These are phyloP conservation scores for Ustilago xerochloae DNA, from an alignment of 1,284 basidiomycete species.

Conservation along the genomic window DNA sequence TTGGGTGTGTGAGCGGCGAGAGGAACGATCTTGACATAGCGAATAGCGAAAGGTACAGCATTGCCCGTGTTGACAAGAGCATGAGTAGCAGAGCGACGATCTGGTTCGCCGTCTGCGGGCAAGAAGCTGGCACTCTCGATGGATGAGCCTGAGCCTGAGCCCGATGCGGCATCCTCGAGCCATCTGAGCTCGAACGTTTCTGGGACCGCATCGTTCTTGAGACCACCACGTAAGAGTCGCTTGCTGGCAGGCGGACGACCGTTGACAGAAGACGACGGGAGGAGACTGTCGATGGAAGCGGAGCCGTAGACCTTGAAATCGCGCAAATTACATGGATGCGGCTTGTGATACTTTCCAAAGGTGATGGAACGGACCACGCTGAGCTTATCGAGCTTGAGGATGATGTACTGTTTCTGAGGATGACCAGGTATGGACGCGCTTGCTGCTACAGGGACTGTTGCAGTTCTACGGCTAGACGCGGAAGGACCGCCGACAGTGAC, in stretches of 20 bases:
- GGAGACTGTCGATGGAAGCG: slow-evolving; percentile 45
- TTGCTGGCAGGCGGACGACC: slow-evolving; percentile 44
- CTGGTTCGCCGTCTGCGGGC: slow-evolving; percentile 39
- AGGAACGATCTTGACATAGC: slow-evolving; percentile 67
- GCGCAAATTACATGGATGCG: slow-evolving; percentile 68
- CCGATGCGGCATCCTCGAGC: slow-evolving; percentile 44
- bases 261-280: slow-evolving; percentile 32
- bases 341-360: slow-evolving; percentile 68
- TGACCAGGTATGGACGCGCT: slow-evolving; percentile 1
- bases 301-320: slow-evolving; percentile 68
- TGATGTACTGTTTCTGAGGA: slow-evolving; percentile 64
- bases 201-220: slow-evolving; percentile 64
- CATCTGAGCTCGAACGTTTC: slow-evolving; percentile 59
- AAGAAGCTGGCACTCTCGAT: slow-evolving; percentile 30
- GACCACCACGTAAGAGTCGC: slow-evolving; percentile 57
- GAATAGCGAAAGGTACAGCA: slow-evolving; percentile 50
- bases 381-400: slow-evolving; percentile 62
- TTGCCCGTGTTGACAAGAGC: slow-evolving; percentile 45
- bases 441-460: slow-evolving; percentile 7
- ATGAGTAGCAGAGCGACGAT: slow-evolving; percentile 35
- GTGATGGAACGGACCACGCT: slow-evolving; percentile 61
- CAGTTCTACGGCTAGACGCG: slow-evolving; percentile 2
- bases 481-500: slow-evolving; percentile 8
- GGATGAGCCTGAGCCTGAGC: slow-evolving; percentile 38
- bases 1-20: slow-evolving; percentile 64